These are phyloP conservation scores for Hortiboletus flavorubellus DNA, from an alignment of 768 basidiomycete genomes.

Conservation along the genomic window DNA sequence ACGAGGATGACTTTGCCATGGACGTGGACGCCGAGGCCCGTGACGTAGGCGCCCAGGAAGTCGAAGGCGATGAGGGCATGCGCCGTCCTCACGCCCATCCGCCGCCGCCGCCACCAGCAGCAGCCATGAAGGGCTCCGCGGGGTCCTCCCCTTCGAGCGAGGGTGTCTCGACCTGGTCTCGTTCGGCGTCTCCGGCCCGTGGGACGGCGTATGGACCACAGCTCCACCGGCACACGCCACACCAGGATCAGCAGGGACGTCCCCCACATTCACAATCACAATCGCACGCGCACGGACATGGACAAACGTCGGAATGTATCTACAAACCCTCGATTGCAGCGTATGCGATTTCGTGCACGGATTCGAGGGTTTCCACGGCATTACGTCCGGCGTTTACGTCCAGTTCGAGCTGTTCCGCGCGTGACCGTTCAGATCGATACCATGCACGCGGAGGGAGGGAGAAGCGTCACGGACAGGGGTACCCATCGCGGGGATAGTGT, in stretches of 20 bases:
- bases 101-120: slow-evolving; percentile 1
- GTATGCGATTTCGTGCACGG: slow-evolving; percentile 32
- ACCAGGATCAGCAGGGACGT: slow-evolving; percentile 19
- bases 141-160: slow-evolving; percentile 26
- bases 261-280: neutral
- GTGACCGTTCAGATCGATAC: slow-evolving; percentile 20
- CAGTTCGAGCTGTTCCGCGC: slow-evolving; percentile 11
- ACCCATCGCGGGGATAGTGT: slow-evolving; percentile 10
- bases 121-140: slow-evolving; percentile 13
- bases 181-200: slow-evolving; percentile 27
- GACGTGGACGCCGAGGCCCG: slow-evolving; percentile 21
- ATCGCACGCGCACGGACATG: slow-evolving; percentile 3
- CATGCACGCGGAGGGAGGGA: slow-evolving; percentile 17
- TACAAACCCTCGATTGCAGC: slow-evolving; percentile 32
- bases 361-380: slow-evolving; percentile 33
- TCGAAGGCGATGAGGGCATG: slow-evolving; percentile 14
- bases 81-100: neutral
- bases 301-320: slow-evolving; percentile 20
- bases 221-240: slow-evolving; percentile 17
- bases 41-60: neutral
- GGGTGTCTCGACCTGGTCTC: slow-evolving; percentile 21
- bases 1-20: slow-evolving; percentile 28
- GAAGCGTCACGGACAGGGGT: slow-evolving; percentile 14
- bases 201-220: slow-evolving; percentile 1
- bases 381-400: slow-evolving; percentile 33